phyloP scores from a whole-genome alignment of 345 rosid species.

The Orychophragmus violaceus region DNA sequence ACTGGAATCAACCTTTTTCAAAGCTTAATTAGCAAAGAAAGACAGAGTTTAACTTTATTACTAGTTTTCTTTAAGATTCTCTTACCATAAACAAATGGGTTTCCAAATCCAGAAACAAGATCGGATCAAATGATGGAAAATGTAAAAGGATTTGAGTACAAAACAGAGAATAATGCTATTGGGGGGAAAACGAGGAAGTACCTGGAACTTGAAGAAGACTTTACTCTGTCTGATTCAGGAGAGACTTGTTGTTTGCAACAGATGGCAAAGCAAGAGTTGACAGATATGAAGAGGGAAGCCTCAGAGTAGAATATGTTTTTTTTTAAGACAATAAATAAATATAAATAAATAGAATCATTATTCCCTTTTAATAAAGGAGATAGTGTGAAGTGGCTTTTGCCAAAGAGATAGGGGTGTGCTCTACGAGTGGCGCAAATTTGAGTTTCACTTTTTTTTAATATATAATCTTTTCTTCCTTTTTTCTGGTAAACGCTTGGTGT shows the following conservation, averaged over 20 bases:
- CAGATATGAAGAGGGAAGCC: background rate
- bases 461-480: too few relatives aligned
- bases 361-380: background rate
- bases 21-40: slow-evolving; percentile 5
- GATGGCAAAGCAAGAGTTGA: slow-evolving; percentile 22
- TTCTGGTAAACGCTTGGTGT: background rate
- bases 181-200: background rate
- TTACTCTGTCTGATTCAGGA: slow-evolving; percentile 12
- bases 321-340: background rate
- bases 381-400: slow-evolving; percentile 46
- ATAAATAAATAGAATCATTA: background rate
- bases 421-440: slow-evolving; percentile 65
- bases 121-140: background rate
- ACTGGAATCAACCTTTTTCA: background rate
- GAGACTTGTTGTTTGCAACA: slow-evolving; percentile 11
- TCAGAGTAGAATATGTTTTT: background rate
- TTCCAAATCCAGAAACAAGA: background rate
- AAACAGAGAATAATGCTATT: background rate
- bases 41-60: slow-evolving; percentile 10
- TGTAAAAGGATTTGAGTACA: too few relatives aligned
- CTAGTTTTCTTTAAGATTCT: background rate
- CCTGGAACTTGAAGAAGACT: slow-evolving; percentile 17
- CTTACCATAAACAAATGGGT: slow-evolving; percentile 18
- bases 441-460: slow-evolving; percentile 24
- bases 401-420: slow-evolving; percentile 63